Base-by-base conservation (phyloP, 768 basidiomycete genomes). In the Daedaleopsis nitida region DNA sequence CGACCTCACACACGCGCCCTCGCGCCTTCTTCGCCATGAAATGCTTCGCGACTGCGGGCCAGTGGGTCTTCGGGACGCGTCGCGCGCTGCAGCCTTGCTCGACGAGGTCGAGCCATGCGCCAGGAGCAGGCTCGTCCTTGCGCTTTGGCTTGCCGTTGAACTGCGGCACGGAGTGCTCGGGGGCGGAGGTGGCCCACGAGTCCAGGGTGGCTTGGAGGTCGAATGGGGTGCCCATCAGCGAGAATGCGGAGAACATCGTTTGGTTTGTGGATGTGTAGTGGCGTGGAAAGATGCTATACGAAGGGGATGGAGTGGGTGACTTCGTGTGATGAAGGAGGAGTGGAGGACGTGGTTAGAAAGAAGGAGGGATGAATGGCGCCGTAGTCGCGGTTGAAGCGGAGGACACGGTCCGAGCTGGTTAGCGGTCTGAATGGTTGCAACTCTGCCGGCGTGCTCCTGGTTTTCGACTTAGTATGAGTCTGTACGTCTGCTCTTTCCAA, bases 1-100 rank as follows among this genome's bases (percentile, higher is more conserved):
- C 89, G 58, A 92, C 74, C 66, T 91, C 89, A 24, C 80, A 74
- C 56, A 92, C 80, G 75, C 87, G 82, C 34, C 77, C 78, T 70
- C 77, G 85, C 17, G 91, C 88, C 65, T 85, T 83, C 39, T 82
- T 81, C 1, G 85, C 87, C 83, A 92, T 85, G 71, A 83, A 91
- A 68, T 87, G 86, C 69, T 89, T 87, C 17, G 83, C 91, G 49
- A 88, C 89, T 63, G 88, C 88, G 75, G 90, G 84, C 91, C 91
- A 92, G 72, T 82, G 91, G 64, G 89, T 86, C 70, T 88, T 83
- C 44, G 91, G 91, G 27, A 92, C 81, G 47, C 85, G 83, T 61
- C 85, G 82, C 64, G 86, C 79, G 50, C 79, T 68, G 65, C 89
- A 91, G 24, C 88, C 89, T 38, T 79, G 76, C 75, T 83, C 89